Evolutionary conservation across 371 early-diverging fungal genomes (phyloP), one percentile per base, ranked within the genome.

Genomic region (Mucor piriformis): DNA sequence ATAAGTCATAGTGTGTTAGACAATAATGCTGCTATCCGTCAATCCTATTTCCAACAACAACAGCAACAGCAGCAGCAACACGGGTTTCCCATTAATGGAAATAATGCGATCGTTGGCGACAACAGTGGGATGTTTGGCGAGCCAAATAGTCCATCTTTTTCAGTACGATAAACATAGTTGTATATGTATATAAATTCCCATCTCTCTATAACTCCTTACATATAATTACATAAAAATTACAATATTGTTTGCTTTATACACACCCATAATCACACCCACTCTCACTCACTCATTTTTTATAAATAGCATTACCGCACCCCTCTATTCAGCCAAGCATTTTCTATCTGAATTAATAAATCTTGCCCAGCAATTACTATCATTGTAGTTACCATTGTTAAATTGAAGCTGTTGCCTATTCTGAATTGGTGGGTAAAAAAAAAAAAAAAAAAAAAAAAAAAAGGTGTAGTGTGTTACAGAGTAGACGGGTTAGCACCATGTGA

Each of bases 71-170:
- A 51, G 7, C 59, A 49, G 16, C 51, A 46, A 20, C 50, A 57
- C 0, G 46, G 16, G 8, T 46, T 55, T 32, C 95, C 82, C 89
- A 88, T 58, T 83, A 88, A 92, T 72, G 95, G 90, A 8, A 74
- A 95, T 42, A 76, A 83, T 57, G 94, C 95, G 77, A 89, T 97
- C 79, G 92, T 46, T 16, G 29, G 12, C 8, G 55, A 46, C 21
- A 55, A 93, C 60, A 93, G 91, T 38, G 95, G 96, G 60, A 72
- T 56, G 6, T 56, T 96, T 43, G 82, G 70, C 24, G 95, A 83
- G 57, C 86, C 94, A 12, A 98, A 97, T 71, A 97, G 96, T 49
- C 23, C 53, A 13, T 61, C 61, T 54, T 61, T 61, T 18, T 48
- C 61, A 10, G 61, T 61, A 35, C 38, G 61, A 47, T 61, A 48